Conservation (phyloP, 2,329 filamentous ascomycete species). For the Teratosphaeriaceae sp. region DNA sequence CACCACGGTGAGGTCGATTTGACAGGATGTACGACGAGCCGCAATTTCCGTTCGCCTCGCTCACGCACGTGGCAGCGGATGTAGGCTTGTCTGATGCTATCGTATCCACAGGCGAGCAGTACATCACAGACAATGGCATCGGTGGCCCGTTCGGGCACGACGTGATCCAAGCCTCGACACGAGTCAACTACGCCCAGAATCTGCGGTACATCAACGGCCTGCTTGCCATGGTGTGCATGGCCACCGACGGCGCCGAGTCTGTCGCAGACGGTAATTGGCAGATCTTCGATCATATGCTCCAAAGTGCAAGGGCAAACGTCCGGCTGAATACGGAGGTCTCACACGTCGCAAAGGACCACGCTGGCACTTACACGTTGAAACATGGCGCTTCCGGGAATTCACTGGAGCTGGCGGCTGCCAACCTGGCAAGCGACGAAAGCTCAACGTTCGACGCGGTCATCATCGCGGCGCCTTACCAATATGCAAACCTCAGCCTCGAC, state of each 20-base stretch:
- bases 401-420: too few species aligned
- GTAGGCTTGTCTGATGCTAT: constrained; percentile 62
- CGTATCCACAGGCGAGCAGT: constrained; percentile 65
- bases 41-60: constrained; percentile 73
- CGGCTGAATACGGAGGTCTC: constrained; percentile 62
- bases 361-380: constrained; percentile 40
- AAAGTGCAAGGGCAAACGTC: constrained; percentile 54
- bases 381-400: constrained; percentile 13
- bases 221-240: constrained; percentile 88
- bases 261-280: constrained; percentile 86
- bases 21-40: constrained; percentile 73
- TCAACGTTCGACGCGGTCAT: constrained; percentile 54
- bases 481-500: constrained; percentile 56
- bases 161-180: constrained; percentile 81
- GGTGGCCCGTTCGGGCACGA: constrained; percentile 63
- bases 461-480: constrained; percentile 78
- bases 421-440: too few species aligned
- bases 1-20: constrained; percentile 64
- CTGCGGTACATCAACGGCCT: constrained; percentile 78
- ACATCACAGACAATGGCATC: constrained; percentile 62
- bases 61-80: constrained; percentile 61
- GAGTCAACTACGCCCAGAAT: constrained; percentile 94
- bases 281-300: constrained; percentile 81
- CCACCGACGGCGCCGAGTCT: constrained; percentile 73
- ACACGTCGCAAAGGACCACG: constrained; percentile 36